Base-by-base conservation (phyloP, 371 early-diverging fungal species). In the Blastocladiella emersonii region DNA sequence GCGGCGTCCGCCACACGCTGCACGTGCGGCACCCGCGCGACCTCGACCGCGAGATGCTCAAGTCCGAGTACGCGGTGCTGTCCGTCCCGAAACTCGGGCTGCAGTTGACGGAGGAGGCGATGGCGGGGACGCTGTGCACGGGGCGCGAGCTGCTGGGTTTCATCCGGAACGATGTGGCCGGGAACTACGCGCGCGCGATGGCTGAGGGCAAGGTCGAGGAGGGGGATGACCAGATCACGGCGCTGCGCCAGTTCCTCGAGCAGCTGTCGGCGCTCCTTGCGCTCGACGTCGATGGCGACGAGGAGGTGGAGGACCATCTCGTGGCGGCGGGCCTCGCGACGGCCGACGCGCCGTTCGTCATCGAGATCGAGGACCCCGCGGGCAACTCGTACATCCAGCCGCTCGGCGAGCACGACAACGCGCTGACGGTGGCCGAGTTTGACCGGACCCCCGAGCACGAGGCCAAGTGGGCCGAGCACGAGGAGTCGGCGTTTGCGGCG, bases 11-110 rank as follows among this genome's bases (percentile, higher is more conserved):
- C 15, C 7, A 8, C 15, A 30, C 32, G 12, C 32, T 51, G 53
- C 27, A 12, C 30, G 13, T 51, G 53, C 53, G 53, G 15, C 53
- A 32, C 53, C 53, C 53, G 53, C 10, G 6, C 53, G 53, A 51
- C 30, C 32, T 51, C 30, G 53, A 51, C 15, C 53, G 53, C 53
- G 53, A 51, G 30, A 7, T 51, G 53, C 53, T 51, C 53, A 51
- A 51, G 53, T 30, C 30, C 32, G 53, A 51, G 53, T 30, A 15
- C 19, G 53, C 53, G 30, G 19, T 19, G 30, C 32, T 51, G 15
- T 8, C 27, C 12, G 32, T 51, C 1, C 30, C 53, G 13, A 4
- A 12, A 8, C 53, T 51, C 17, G 53, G 53, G 0, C 32, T 51
- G 8, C 8, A 25, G 30, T 5, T 51, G 34, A 10, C 8, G 10